phyloP scores from a whole-genome alignment of 306 rosid species.

The Arachis hypogaea region DNA sequence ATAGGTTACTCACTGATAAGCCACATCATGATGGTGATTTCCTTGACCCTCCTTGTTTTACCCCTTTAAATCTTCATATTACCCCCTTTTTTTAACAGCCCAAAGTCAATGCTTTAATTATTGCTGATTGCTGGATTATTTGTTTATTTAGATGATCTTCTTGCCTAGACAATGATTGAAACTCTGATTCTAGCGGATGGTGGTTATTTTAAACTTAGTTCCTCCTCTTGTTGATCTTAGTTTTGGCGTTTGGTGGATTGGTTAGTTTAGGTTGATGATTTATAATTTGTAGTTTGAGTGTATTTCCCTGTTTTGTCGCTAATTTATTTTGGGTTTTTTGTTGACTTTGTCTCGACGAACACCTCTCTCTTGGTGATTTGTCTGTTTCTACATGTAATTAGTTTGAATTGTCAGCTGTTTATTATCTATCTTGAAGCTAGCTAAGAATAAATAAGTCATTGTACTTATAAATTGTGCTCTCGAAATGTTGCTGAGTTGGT shows the following conservation, averaged over 20 bases:
- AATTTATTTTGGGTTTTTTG: conserved; percentile 6
- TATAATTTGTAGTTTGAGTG: conserved; percentile 19
- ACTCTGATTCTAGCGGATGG: not conserved
- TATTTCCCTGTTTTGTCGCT: conserved; percentile 4
- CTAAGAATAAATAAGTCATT: conserved; percentile 6
- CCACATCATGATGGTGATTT: conserved; percentile 78
- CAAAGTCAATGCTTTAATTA: conserved; percentile 1
- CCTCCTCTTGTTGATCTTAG: conserved; percentile 20
- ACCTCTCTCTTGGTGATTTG: conserved; percentile 23
- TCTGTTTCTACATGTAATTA: conserved; percentile 22
- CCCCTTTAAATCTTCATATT: not conserved
- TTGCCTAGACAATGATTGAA: not conserved
- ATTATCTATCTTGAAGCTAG: conserved; percentile 23
- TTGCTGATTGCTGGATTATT: not conserved
- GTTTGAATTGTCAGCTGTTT: conserved; percentile 13
- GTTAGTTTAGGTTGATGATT: conserved; percentile 20
- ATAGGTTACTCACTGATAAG: conserved; percentile 76
- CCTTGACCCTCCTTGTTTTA: not conserved
- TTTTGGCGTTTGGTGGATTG: conserved; percentile 25
- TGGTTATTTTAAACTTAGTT: conserved; percentile 9
- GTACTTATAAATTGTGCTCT: conserved; percentile 24
- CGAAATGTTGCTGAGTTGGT: conserved; percentile 16
- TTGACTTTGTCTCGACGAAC: conserved; percentile 14
- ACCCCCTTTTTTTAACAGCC: not conserved
- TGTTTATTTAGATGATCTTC: conserved; percentile 5